Evolutionary conservation across 1,139 yeast genomes (phyloP), one percentile per base, ranked within the genome.

Genomic region (Diutina siamensis): DNA sequence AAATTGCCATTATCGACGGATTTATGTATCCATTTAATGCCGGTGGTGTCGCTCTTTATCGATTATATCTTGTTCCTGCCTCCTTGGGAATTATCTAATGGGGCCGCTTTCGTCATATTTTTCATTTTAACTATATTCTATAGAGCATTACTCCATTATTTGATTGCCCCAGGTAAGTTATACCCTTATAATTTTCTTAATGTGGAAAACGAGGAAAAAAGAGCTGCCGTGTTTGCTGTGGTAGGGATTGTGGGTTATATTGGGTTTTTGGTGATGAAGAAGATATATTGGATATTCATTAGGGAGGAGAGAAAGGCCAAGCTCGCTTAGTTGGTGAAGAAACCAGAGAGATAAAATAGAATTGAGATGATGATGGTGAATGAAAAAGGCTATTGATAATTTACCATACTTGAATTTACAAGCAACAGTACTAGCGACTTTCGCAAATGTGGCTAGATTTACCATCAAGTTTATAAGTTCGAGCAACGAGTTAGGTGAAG

Each of bases 101-200:
- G 50, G 45, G 64, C 61, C 0, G 81, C 79, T 0, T 63, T 77
- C 47, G 44, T 57, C 0, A 53, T 71, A 10, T 63, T 75, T 32
- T 51, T 63, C 1, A 42, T 54, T 0, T 56, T 79, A 34, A 68
- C 83, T 0, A 50, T 61, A 0, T 62, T 64, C 2, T 83, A 82
- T 57, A 81, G 83, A 75, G 55, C 62, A 42, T 68, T 71, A 59
- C 64, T 82, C 47, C 68, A 73, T 48, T 46, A 55, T 20, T 59
- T 80, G 49, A 65, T 82, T 31, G 64, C 61, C 21, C 58, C 53
- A 38, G 83, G 75, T 9, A 65, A 63, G 2, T 48, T 48, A 25
- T 81, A 76, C 54, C 92, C 92, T 0, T 82, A 82, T 55, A 82
- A 80, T 12, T 82, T 82, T 55, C 62, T 82, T 57, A 74, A 79